A percentile compares a stretch with the other conserved stretches of the same genome.
Conservation (phyloP, 768 basidiomycete species). For the Hebeloma cylindrosporum region DNA sequence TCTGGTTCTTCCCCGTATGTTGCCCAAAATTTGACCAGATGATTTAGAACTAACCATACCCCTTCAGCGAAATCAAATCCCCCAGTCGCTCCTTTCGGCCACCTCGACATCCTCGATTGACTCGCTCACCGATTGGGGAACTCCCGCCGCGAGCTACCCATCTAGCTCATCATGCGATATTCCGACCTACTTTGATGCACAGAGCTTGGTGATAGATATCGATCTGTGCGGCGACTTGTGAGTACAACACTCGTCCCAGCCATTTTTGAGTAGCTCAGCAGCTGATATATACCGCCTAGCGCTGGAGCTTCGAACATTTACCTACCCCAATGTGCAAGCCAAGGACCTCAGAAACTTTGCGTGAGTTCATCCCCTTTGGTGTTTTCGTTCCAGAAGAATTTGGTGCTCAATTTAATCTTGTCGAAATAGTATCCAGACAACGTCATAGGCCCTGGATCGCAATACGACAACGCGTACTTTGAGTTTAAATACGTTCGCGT, state of each 20-base stretch:
- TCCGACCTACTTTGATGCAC: not conserved
- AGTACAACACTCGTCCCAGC: too few relatives aligned
- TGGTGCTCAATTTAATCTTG: too few relatives aligned
- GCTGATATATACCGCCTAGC: not conserved
- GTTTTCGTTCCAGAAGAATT: too few relatives aligned
- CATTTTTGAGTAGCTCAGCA: not conserved
- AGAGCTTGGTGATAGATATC: not conserved
- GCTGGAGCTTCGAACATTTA: not conserved
- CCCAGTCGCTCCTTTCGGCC: slow-evolving; percentile 29
- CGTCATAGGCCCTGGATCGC: not conserved
- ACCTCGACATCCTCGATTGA: slow-evolving; percentile 32
- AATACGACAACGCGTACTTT: not conserved
- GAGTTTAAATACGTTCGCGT: not conserved
- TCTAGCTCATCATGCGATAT: slow-evolving; percentile 19
- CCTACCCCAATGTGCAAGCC: not conserved
- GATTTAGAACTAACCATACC: slow-evolving; percentile 17
- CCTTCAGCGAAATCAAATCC: slow-evolving; percentile 36
- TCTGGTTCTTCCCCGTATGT: slow-evolving; percentile 47
- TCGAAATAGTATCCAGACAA: not conserved
- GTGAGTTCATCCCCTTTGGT: not conserved
- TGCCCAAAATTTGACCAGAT: not conserved
- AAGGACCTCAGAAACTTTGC: not conserved
- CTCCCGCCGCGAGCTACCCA: slow-evolving; percentile 40
- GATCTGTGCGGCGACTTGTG: not conserved
- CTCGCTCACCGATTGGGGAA: slow-evolving; percentile 39